A percentile compares a stretch with the other conserved stretches of the same genome.
Evolutionary conservation across 2,329 filamentous ascomycete species (phyloP).

Genomic region (Fusarium sp.): DNA sequence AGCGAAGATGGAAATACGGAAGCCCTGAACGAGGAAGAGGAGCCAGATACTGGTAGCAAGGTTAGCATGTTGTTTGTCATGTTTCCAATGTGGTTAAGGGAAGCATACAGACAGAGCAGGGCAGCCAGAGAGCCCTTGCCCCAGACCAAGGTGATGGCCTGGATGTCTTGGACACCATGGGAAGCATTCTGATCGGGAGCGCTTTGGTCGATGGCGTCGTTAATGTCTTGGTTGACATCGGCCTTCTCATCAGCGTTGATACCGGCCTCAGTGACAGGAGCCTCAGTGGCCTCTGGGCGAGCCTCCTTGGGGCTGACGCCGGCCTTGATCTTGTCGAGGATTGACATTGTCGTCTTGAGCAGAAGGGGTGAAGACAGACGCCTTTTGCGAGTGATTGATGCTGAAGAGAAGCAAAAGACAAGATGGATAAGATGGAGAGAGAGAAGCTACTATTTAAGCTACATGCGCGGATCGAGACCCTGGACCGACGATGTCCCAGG

Average conservation of each 20-base stretch:
- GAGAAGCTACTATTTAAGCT: conserved; percentile 6
- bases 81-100: background rate
- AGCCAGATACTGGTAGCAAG: conserved; percentile 54
- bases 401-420: background rate
- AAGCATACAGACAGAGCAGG: conserved; percentile 49
- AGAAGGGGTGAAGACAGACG: conserved; percentile 3
- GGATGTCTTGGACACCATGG: conserved; percentile 55
- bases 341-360: conserved; percentile 26
- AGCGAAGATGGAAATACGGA: conserved; percentile 57
- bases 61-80: conserved; percentile 14
- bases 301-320: conserved; percentile 22
- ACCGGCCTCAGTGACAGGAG: conserved; percentile 6
- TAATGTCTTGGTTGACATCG: conserved; percentile 16
- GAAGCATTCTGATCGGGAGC: conserved; percentile 44
- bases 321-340: conserved; percentile 35
- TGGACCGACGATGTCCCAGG: background rate
- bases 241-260: conserved; percentile 20
- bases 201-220: conserved; percentile 13
- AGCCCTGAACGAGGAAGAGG: conserved; percentile 63
- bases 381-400: background rate
- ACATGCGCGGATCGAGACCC: background rate
- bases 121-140: conserved; percentile 50
- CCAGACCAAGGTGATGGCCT: conserved; percentile 57
- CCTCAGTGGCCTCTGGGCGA: conserved; percentile 1
- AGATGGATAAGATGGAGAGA: background rate